These are phyloP conservation scores for Ochetophila trinervis DNA, from an alignment of 306 rosid species.

Conservation along the genomic window DNA sequence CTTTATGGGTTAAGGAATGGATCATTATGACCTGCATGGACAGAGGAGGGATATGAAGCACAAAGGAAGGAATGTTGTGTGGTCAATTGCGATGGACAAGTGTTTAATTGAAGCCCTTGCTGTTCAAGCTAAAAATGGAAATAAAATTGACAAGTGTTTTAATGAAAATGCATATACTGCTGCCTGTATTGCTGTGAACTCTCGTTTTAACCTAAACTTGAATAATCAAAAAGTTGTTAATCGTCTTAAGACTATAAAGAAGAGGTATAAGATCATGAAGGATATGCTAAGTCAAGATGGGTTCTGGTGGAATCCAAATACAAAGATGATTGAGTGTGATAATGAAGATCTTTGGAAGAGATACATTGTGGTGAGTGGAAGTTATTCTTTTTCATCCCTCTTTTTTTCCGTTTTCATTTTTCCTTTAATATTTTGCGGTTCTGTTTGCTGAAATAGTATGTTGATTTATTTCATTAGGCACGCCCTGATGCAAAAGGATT, in stretches of 20 bases:
- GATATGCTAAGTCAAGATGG: conserved; percentile 69
- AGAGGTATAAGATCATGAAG: conserved; percentile 65
- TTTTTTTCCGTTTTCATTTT: conserved; percentile 1
- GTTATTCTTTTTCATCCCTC: neutral
- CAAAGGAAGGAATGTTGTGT: conserved; percentile 81
- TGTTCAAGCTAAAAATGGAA: conserved; percentile 69
- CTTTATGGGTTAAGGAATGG: conserved; percentile 43
- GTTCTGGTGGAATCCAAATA: conserved; percentile 64
- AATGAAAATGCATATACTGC: conserved; percentile 80
- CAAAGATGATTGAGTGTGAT: conserved; percentile 63
- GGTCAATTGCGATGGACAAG: conserved; percentile 82
- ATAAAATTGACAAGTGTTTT: conserved; percentile 74
- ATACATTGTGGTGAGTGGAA: conserved; percentile 51
- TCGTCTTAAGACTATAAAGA: conserved; percentile 79
- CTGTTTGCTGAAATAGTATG: conserved; percentile 17
- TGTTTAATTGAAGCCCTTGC: conserved; percentile 72
- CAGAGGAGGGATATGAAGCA: conserved; percentile 66
- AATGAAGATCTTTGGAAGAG: conserved; percentile 70
- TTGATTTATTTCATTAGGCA: conserved; percentile 46
- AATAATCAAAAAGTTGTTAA: conserved; percentile 80
- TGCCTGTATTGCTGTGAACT: conserved; percentile 71
- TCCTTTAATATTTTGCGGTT: conserved; percentile 12
- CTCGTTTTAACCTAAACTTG: conserved; percentile 61
- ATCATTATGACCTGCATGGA: conserved; percentile 54
- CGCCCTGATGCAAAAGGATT: conserved; percentile 70